Base-by-base conservation (phyloP, 2,329 filamentous ascomycete genomes). In the Aspergillus proliferans region DNA sequence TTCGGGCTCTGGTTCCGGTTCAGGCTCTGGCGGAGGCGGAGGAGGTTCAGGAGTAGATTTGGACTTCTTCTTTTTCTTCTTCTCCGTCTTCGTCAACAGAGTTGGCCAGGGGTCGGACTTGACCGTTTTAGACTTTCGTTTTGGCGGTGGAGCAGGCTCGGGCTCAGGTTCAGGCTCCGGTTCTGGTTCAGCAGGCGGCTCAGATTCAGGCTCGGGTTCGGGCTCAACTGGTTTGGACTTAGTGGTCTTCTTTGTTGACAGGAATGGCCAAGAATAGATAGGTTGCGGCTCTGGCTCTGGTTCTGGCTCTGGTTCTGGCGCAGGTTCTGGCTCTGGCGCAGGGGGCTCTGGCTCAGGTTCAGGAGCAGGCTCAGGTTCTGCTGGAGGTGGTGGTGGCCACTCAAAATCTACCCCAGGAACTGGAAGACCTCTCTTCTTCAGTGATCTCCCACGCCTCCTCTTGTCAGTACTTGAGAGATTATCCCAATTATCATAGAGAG, bases 41-140 rank as follows among this genome's bases (percentile, higher is more conserved):
- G 26, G n/a, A 10, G 38, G n/a, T 19, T 18, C 15, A 22, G 18
- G n/a, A 18, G 10, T 15, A 18, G 15, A 48, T 44, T 58, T 53
- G 4, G 52, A 52, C 43, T 59, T 64, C 47, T 63, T 64, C 30
- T 60, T 61, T 33, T 63, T 64, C 49, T 59, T 62, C n/a, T 58
- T 47, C 19, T 62, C 56, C 38, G 61, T 59, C 43, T 64, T 65
- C 0, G 58, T 53, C 46, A 59, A 50, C 19, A 55, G 52, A 0
- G 52, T 51, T 49, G 60, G 54, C 46, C 61, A 30, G 10, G 26
- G 26, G 10, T 30, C 26, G 10, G 26, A 10, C 26, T 30, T 30
- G 4, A 12, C 10, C 10, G 26, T 30, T 10, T 30, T 30, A 12
- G 26, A 30, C 26, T 52, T 48, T 7, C 47, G 47, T 36, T 44